Base-by-base conservation (phyloP, 2,329 filamentous ascomycete species). In the Aureobasidium sp. region DNA sequence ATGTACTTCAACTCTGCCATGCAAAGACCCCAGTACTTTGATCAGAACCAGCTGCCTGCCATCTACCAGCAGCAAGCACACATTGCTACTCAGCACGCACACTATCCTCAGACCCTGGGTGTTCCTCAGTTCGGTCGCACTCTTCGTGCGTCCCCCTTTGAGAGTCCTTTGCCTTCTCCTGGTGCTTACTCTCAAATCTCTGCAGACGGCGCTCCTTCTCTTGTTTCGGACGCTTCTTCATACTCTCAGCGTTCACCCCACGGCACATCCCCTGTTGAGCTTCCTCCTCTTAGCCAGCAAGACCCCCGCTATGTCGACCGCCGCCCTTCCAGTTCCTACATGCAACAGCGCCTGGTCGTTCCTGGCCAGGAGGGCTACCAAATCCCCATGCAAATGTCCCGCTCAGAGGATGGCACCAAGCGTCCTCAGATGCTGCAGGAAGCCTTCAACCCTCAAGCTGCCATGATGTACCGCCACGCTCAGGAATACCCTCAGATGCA, bases 221-320 rank as follows among this genome's bases (percentile, higher is more conserved):
- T 88, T 57, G 75, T 87, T 45, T 89, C 86, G 0, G 88, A 93
- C 65, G 70, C 65, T 44, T 74, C 72, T 17, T 75, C 73, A 22
- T 68, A 72, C 56, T 70, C 72, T 22, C 61, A 62, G 3, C 68
- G 73, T 44, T 76, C 73, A 41, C 73, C 73, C 19, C 68, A 70
- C 52, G 69, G 69, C 22, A 66, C 68, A n/a, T 75, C 72, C 3
- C 70, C 69, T 14, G 68, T 74, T n/a, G 72, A 76, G 57, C 68
- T 74, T 29, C 66, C 67, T 39, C 66, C 66, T n/a, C 62, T 70
- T 29, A 61, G 63, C 14, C 60, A 63, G 21, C 56, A 57, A 47
- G 45, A 57, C 17, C 37, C 11, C 12, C 51, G 40, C 35, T 53
- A 38, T 21, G 48, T 37, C 37, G 64, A 65, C 41, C 63, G 63